phyloP scores from a whole-genome alignment of 306 rosid genomes.

The Parietaria judaica region DNA sequence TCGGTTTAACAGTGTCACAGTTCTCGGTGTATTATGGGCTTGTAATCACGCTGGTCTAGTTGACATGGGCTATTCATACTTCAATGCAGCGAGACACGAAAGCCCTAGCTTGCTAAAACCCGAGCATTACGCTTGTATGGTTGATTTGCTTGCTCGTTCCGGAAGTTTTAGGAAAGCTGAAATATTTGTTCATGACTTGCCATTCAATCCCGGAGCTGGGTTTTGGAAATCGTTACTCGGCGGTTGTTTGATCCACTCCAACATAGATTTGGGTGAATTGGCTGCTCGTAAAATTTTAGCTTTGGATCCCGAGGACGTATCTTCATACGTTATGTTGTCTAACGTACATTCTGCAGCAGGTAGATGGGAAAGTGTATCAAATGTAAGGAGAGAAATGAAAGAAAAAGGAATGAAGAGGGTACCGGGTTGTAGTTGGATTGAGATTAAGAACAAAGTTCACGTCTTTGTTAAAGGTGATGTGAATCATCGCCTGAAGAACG shows the following conservation, averaged over 20 bases:
- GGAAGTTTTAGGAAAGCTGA: slow-evolving; percentile 61
- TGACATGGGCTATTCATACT: slow-evolving; percentile 58
- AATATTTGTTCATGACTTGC: slow-evolving; percentile 45
- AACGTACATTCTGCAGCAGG: slow-evolving; percentile 87
- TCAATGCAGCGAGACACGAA: slow-evolving; percentile 41
- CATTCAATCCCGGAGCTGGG: slow-evolving; percentile 72
- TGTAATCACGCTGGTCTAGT: slow-evolving; percentile 87
- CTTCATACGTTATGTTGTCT: slow-evolving; percentile 81
- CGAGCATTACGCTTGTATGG: slow-evolving; percentile 92
- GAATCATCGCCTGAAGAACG: slow-evolving; percentile 41
- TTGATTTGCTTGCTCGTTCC: slow-evolving; percentile 68
- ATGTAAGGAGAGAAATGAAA: slow-evolving; percentile 60
- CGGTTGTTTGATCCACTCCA: slow-evolving; percentile 82
- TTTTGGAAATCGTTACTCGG: slow-evolving; percentile 96
- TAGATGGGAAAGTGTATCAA: slow-evolving; percentile 58
- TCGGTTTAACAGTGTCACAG: slow-evolving; percentile 52
- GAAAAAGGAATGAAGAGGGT: slow-evolving; percentile 71
- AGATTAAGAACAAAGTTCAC: slow-evolving; percentile 51
- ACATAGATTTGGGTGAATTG: slow-evolving; percentile 56
- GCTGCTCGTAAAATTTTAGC: slow-evolving; percentile 55
- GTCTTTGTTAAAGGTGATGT: slow-evolving; percentile 53
- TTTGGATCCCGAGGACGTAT: slow-evolving; percentile 75
- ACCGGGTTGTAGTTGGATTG: slow-evolving; percentile 95
- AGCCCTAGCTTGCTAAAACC: slow-evolving; percentile 47
- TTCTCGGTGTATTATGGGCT: slow-evolving; percentile 81